Evolutionary conservation across 257 asterid genomes (phyloP), one percentile per base, ranked within the genome.

Genomic region (Gentiana macrophylla): DNA sequence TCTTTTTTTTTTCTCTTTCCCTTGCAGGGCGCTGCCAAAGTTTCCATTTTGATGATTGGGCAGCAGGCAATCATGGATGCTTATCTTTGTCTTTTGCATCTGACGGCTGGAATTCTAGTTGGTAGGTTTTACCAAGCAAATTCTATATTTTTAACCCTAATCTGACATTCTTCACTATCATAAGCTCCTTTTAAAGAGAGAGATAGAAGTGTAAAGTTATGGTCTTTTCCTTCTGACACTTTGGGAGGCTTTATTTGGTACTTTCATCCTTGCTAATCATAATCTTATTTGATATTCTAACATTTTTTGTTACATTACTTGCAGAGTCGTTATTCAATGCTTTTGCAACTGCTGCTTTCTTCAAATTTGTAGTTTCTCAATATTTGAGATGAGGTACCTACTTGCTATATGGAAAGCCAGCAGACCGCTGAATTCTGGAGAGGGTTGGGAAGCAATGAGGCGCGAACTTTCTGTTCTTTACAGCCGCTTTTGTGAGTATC

Each of bases 11-110:
- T 33, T 11, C 44, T 41, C 44, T 38, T 35, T 68, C 56, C 53
- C 53, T 41, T 32, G n/a, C 60, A 88, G 99, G 99, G 99, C 47
- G 86, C 99, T 80, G 94, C 99, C 56, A 92, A 92, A 82, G 99
- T 92, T 68, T 92, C 99, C 12, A 78, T 88, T 71, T 68, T 80
- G 73, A 88, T 86, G 95, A 75, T 92, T 53, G 99, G 97, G 52
- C 99, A 92, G 65, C 97, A 92, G 60, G 99, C 97, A 43, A 88
- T 92, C 77, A 83, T 92, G 90, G 99, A 92, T 72, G 91, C 99
- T 53, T 92, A 92, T 70, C 77, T 88, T 65, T 92, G 99, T 70
- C 97, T 92, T 76, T 72, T 92, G 49, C 99, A 88, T 77, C 95
- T 92, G 53, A 92, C 97, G n/a, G 95, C 99, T 10, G 97, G 99